These are phyloP conservation scores for Debaryomyces maramus DNA, from an alignment of 805 yeast species.

Conservation along the genomic window DNA sequence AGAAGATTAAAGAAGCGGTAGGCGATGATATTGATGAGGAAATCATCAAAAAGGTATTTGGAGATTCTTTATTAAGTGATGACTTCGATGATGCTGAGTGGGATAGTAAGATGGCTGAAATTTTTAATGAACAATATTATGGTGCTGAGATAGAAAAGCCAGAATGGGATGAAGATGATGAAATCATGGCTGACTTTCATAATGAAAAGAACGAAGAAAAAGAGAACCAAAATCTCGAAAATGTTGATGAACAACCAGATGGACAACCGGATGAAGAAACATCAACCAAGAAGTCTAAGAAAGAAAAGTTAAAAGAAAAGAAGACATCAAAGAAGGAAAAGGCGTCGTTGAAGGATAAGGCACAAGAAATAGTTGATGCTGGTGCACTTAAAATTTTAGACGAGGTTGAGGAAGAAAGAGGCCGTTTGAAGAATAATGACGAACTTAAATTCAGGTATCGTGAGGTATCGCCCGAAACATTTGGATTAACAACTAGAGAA, in stretches of 20 bases:
- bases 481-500: conserved; percentile 82
- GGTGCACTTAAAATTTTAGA: conserved; percentile 66
- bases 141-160: conserved; percentile 45
- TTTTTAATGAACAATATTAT: conserved; percentile 84
- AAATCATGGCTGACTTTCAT: conserved; percentile 23
- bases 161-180: conserved; percentile 40
- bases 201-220: conserved; percentile 24
- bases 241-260: conserved; percentile 16
- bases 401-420: conserved; percentile 67
- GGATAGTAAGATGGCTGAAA: conserved; percentile 82
- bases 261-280: conserved; percentile 10
- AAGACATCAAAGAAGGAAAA: conserved; percentile 61
- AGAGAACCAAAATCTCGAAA: conserved; percentile 18
- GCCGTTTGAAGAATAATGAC: conserved; percentile 47
- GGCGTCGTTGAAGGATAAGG: conserved; percentile 59
- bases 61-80: conserved; percentile 74
- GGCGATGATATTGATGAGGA: conserved; percentile 65
- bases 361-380: conserved; percentile 75
- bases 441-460: conserved; percentile 73
- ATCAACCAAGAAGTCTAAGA: conserved; percentile 43
- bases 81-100: conserved; percentile 90
- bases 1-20: conserved; percentile 63
- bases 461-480: conserved; percentile 93
- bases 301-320: conserved; percentile 58
- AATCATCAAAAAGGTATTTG: conserved; percentile 61